These are phyloP conservation scores for Apiotrichum sp. DNA, from an alignment of 1,284 basidiomycete genomes.

Conservation along the genomic window DNA sequence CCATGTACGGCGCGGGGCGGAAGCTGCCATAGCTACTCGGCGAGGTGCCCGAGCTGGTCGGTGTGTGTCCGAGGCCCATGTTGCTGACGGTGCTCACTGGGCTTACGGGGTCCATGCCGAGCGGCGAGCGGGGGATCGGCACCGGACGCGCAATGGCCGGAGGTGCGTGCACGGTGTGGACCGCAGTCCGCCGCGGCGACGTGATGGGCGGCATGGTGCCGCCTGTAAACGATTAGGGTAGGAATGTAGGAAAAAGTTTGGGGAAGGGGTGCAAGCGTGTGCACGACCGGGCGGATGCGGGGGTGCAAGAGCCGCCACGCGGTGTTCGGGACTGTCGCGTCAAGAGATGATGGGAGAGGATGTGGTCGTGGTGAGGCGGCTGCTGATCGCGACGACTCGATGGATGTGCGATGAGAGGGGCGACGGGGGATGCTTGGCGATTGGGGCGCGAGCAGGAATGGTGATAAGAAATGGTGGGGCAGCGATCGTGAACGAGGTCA, in stretches of 20 bases:
- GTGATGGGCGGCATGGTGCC: conserved; percentile 14
- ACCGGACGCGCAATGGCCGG: conserved; percentile 4
- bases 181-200: conserved; percentile 9
- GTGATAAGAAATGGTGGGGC: too few relatives aligned
- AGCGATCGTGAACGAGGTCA: too few relatives aligned
- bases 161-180: conserved; percentile 7
- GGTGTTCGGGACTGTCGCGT: too few relatives aligned
- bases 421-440: too few relatives aligned
- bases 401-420: too few relatives aligned
- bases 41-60: background rate
- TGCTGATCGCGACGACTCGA: too few relatives aligned
- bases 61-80: background rate
- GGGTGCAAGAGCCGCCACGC: background rate
- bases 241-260: background rate
- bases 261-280: too few relatives aligned
- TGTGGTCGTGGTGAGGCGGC: too few relatives aligned
- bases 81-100: background rate
- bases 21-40: background rate
- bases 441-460: too few relatives aligned
- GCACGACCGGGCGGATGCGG: background rate
- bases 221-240: background rate
- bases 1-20: conserved; percentile 27
- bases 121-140: background rate
- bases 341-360: too few relatives aligned
- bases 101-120: too few relatives aligned